A percentile compares a stretch with the other conserved stretches of the same genome.
phyloP scores from a whole-genome alignment of 352 stramenopile genomes.

The Globisporangium okanoganense region DNA sequence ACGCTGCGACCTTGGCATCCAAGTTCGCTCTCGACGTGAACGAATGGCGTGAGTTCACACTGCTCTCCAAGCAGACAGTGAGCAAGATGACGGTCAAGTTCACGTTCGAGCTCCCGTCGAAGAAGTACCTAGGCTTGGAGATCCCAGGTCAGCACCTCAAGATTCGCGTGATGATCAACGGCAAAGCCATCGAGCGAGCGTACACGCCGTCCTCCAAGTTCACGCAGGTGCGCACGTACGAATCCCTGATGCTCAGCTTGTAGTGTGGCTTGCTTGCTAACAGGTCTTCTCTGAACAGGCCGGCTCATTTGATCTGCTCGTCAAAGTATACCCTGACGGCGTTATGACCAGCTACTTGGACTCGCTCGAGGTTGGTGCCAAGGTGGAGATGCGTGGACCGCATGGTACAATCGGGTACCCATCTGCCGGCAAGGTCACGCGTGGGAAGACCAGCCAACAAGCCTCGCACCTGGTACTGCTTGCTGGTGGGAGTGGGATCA shows the following conservation, averaged over 20 bases:
- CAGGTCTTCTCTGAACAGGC: constrained; percentile 17
- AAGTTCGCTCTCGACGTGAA: constrained; percentile 57
- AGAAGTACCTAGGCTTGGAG: constrained; percentile 63
- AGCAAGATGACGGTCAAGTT: constrained; percentile 61
- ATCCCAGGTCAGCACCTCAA: constrained; percentile 81
- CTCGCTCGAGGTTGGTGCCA: constrained; percentile 42
- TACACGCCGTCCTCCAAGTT: constrained; percentile 82
- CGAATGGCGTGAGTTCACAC: constrained; percentile 63
- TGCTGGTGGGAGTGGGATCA: constrained; percentile 73
- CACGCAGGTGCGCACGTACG: constrained; percentile 29
- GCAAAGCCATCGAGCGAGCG: constrained; percentile 66
- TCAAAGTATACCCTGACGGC: constrained; percentile 78
- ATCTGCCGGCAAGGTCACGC: constrained; percentile 40
- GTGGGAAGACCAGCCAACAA: constrained; percentile 39
- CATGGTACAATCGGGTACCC: constrained; percentile 65
- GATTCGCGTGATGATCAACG: constrained; percentile 69
- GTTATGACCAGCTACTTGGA: constrained; percentile 73
- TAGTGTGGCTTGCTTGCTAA: background rate
- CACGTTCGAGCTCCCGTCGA: constrained; percentile 65
- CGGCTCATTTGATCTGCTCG: constrained; percentile 62
- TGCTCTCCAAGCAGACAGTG: constrained; percentile 56
- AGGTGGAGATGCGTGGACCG: constrained; percentile 70
- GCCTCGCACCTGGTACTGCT: constrained; percentile 70
- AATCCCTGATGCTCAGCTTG: no score
- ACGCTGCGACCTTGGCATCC: constrained; percentile 12